These are phyloP conservation scores for Cladosporium cucumerinum DNA, from an alignment of 2,329 filamentous ascomycete species.

Conservation along the genomic window DNA sequence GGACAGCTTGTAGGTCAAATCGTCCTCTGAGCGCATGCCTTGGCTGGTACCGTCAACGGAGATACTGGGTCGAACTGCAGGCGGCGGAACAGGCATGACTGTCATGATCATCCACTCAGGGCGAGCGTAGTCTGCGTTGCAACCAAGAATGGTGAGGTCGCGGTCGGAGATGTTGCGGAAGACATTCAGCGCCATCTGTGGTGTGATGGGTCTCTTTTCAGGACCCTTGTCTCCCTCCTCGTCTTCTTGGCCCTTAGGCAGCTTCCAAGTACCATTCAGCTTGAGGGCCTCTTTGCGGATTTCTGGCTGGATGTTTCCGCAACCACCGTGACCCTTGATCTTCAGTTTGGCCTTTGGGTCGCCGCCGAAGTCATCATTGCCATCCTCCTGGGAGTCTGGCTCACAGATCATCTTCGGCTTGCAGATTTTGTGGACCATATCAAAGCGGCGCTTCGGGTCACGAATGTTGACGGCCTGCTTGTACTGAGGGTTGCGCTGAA, in stretches of 20 bases:
- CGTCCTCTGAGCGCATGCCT: slow-evolving; percentile 92
- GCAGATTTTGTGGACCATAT: slow-evolving; percentile 85
- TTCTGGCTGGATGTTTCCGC: slow-evolving; percentile 84
- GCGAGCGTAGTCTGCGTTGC: slow-evolving; percentile 91
- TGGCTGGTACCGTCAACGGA: slow-evolving; percentile 92
- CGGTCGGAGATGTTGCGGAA: slow-evolving; percentile 79
- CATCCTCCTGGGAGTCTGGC: slow-evolving; percentile 65
- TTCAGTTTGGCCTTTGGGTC: slow-evolving; percentile 57
- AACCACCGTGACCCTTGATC: slow-evolving; percentile 70
- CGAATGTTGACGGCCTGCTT: slow-evolving; percentile 75
- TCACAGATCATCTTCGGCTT: slow-evolving; percentile 85
- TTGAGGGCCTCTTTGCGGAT: slow-evolving; percentile 85
- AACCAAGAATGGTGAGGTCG: slow-evolving; percentile 80
- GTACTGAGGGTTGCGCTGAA: slow-evolving; percentile 80
- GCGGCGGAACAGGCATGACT: slow-evolving; percentile 90
- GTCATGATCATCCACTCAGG: slow-evolving; percentile 99
- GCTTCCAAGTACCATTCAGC: slow-evolving; percentile 72
- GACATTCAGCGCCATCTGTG: slow-evolving; percentile 79
- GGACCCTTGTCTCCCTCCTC: slow-evolving; percentile 65
- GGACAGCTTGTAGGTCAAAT: slow-evolving; percentile 97
- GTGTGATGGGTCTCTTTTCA: slow-evolving; percentile 78
- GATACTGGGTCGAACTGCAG: slow-evolving; percentile 93
- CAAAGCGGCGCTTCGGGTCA: slow-evolving; percentile 92
- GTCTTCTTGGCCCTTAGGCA: slow-evolving; percentile 65
- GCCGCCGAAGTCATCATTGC: slow-evolving; percentile 62